These are phyloP conservation scores for Zygosaccharomyces sapae DNA, from an alignment of 1,139 yeast genomes.

Conservation along the genomic window DNA sequence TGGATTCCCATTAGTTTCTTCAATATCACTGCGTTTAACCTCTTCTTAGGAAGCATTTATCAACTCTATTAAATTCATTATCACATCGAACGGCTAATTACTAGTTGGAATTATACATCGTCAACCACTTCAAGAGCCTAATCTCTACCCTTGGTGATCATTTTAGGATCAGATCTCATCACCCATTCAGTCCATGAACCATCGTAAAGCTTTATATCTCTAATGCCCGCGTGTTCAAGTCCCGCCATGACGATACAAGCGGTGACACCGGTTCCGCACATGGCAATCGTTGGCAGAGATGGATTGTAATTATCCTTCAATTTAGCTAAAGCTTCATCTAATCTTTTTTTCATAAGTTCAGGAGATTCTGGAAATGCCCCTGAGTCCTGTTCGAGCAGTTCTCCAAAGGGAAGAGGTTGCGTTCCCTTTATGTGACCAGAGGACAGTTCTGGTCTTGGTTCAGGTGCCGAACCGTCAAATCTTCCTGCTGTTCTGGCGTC, in stretches of 20 bases:
- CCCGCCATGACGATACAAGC: slow-evolving; percentile 80
- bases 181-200: slow-evolving; percentile 83
- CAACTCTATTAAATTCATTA: not conserved
- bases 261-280: slow-evolving; percentile 96
- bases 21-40: too few species aligned
- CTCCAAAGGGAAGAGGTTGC: slow-evolving; percentile 65
- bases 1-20: too few species aligned
- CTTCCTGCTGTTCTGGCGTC: slow-evolving; percentile 82
- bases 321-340: slow-evolving; percentile 22
- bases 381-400: slow-evolving; percentile 48
- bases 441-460: slow-evolving; percentile 80
- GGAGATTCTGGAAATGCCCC: slow-evolving; percentile 42
- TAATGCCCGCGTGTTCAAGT: slow-evolving; percentile 52
- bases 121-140: slow-evolving; percentile 5
- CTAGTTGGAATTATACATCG: not conserved
- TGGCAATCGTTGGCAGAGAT: slow-evolving; percentile 63
- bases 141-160: slow-evolving; percentile 33
- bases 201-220: slow-evolving; percentile 68
- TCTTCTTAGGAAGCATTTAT: too few species aligned
- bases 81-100: slow-evolving; percentile 1
- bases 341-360: slow-evolving; percentile 18
- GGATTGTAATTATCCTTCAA: slow-evolving; percentile 37
- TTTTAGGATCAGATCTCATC: slow-evolving; percentile 36
- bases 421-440: slow-evolving; percentile 90
- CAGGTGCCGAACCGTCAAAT: slow-evolving; percentile 74